Evolutionary conservation across 345 rosid genomes (phyloP).

Genomic region (Conringia planisiliqua): DNA sequence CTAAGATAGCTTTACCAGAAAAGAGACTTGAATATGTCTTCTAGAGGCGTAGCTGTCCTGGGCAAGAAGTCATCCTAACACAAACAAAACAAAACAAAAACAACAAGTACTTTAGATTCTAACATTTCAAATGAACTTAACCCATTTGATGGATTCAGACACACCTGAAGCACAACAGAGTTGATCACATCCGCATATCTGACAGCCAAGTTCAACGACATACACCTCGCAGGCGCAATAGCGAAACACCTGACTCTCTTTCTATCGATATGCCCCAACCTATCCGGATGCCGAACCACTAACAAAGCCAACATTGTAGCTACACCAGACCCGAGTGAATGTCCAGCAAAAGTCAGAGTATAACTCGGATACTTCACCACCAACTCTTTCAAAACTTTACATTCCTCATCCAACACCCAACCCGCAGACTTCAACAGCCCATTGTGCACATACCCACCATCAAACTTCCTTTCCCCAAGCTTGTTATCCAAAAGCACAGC

Average conservation of each 20-base stretch:
- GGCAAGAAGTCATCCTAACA: conserved; percentile 95
- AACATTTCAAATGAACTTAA: not conserved
- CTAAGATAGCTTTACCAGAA: conserved; percentile 61
- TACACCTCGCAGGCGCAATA: conserved; percentile 96
- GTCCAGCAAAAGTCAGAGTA: conserved; percentile 84
- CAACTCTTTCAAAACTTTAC: conserved; percentile 60
- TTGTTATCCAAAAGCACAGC: conserved; percentile 79
- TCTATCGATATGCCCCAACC: conserved; percentile 68
- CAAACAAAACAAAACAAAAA: not conserved
- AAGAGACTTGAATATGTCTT: conserved; percentile 97
- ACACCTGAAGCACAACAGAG: conserved; percentile 91
- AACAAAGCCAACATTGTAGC: conserved; percentile 81
- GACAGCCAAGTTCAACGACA: conserved; percentile 91
- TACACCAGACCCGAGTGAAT: conserved; percentile 94
- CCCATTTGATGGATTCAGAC: conserved; percentile 14
- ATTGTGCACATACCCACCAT: conserved; percentile 94
- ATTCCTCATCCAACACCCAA: conserved; percentile 76
- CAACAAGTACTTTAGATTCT: not conserved
- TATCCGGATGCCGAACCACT: conserved; percentile 55
- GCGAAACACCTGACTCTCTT: conserved; percentile 88
- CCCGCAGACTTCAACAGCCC: conserved; percentile 89
- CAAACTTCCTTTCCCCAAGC: conserved; percentile 72
- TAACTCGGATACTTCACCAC: conserved; percentile 67
- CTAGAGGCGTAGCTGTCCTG: conserved; percentile 87
- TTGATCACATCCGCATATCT: conserved; percentile 94